Percentiles rank a stretch among this genome's conserved stretches.
Evolutionary conservation across 768 basidiomycete genomes (phyloP).

Genomic region (Leccinum variicolor): DNA sequence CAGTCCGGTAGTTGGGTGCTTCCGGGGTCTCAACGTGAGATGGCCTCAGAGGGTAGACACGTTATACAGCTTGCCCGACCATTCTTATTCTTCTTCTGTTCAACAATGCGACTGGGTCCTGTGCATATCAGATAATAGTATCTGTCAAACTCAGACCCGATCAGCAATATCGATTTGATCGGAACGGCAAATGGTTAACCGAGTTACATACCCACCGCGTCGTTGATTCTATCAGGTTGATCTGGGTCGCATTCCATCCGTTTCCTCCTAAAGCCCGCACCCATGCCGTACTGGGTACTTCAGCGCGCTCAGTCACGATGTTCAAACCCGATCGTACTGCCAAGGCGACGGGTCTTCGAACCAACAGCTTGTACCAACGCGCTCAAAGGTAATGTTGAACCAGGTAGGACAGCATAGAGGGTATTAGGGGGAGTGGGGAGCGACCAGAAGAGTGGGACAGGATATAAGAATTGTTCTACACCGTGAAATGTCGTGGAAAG

Average conservation of each 20-base stretch:
- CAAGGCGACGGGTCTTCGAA: not conserved
- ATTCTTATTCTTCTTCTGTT: not conserved
- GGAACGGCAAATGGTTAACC: not conserved
- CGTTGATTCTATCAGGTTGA: not conserved
- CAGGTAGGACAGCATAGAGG: not conserved
- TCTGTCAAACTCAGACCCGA: not conserved
- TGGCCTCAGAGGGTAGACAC: not conserved
- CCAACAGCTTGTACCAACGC: not conserved
- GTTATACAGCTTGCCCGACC: not conserved
- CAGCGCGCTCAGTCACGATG: not conserved
- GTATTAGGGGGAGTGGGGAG: no score
- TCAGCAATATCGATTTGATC: not conserved
- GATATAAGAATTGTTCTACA: not conserved
- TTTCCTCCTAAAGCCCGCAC: not conserved
- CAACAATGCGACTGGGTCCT: not conserved
- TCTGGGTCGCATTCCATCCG: not conserved
- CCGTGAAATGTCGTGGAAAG: not conserved
- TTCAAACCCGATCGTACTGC: not conserved
- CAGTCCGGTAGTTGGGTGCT: not conserved
- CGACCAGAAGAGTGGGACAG: not conserved
- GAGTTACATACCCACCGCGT: not conserved
- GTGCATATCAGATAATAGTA: not conserved
- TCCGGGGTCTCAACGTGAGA: not conserved
- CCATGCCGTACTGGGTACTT: not conserved
- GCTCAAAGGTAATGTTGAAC: not conserved